Conservation (phyloP, 495 filamentous ascomycete genomes). For the Terfezia claveryi region DNA sequence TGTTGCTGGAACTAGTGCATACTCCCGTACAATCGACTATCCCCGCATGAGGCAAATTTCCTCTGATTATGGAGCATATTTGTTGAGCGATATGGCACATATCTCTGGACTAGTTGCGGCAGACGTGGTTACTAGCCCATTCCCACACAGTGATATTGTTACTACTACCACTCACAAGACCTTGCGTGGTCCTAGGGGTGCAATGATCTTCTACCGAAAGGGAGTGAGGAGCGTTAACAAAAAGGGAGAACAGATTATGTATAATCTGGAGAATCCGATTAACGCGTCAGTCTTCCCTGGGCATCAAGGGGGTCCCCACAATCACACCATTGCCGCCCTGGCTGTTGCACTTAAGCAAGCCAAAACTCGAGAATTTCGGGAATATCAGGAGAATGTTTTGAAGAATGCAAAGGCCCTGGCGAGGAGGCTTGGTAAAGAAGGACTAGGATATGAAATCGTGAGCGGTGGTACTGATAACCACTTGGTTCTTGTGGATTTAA, state of each 20-base stretch:
- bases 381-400: constrained; percentile 74
- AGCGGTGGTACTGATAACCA: constrained; percentile 94
- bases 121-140: constrained; percentile 74
- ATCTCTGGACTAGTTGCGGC: constrained; percentile 87
- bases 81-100: constrained; percentile 93
- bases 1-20: constrained; percentile 82
- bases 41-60: constrained; percentile 64
- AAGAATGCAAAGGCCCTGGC: constrained; percentile 73
- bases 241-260: constrained; percentile 66
- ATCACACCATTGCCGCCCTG: constrained; percentile 93
- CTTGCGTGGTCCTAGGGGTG: constrained; percentile 77
- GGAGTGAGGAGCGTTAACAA: constrained; percentile 63
- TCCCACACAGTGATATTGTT: constrained; percentile 72
- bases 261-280: constrained; percentile 84
- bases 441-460: constrained; percentile 75
- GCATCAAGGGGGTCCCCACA: constrained; percentile 94
- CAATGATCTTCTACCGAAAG: constrained; percentile 95
- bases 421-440: constrained; percentile 36
- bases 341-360: constrained; percentile 87
- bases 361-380: constrained; percentile 64
- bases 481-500: constrained; percentile 83
- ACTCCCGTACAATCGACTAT: constrained; percentile 88
- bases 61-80: constrained; percentile 77
- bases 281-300: constrained; percentile 97
- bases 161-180: constrained; percentile 99